Base-by-base conservation (phyloP, 1,139 yeast genomes). In the Suhomyces chickasaworum region DNA sequence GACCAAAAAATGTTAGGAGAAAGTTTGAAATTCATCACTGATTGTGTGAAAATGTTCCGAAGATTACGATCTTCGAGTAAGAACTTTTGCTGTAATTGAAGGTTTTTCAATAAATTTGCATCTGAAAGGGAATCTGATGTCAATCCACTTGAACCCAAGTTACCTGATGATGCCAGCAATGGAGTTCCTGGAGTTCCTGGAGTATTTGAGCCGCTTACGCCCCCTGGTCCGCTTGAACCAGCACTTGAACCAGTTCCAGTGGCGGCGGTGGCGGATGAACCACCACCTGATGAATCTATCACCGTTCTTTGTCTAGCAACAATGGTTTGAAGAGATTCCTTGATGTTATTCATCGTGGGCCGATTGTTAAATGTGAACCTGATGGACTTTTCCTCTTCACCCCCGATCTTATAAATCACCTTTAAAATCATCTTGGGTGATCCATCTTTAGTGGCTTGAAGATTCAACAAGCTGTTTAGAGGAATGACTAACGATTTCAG, bases 1-100 rank as follows among this genome's bases (percentile, higher is more conserved):
- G 84, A 77, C 99, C 99, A 93, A 64, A 93, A 93, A 55, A 89
- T 89, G 25, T 78, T 80, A 0, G 95, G 89, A 3, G 89, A 84
- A 39, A 93, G 65, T 29, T 89, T 87, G 43, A 83, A 83, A 45
- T 83, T 77, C 53, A 93, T 89, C 3, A 93, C 98, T 0, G 96
- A 85, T 53, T 90, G 96, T 46, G 91, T 86, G 62, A 93, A 93
- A 1, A 88, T 81, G 48, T 81, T 78, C 69, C 89, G 80, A 44
- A 93, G 69, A n/a, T 71, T 72, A 45, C 84, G 80, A 59, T 89
- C 87, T 51, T 85, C 88, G 49, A 84, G 73, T 33, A 93, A 70
- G 20, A 91, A 68, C 49, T 81, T 81, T 57, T 90, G 95, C 58
- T 93, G 99, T 29, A 93, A 71, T 45, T 81, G 84, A 41, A 82